These are phyloP conservation scores for Ogataea salicorniae DNA, from an alignment of 805 yeast genomes.

Conservation along the genomic window DNA sequence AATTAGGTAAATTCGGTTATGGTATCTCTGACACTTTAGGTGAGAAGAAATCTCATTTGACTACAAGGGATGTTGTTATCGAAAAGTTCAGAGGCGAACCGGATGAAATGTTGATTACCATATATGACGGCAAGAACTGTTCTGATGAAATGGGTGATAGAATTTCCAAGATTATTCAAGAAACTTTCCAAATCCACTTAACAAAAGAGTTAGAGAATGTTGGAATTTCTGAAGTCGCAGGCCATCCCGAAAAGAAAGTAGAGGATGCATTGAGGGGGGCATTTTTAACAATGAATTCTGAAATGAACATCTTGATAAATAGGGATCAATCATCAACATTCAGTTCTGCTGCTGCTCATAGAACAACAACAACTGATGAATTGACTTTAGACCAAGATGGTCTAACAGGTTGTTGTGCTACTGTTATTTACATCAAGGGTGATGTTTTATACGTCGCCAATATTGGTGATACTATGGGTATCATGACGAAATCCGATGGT, in stretches of 20 bases:
- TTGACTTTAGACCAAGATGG: constrained; percentile 61
- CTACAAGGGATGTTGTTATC: constrained; percentile 78
- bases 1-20: constrained; percentile 66
- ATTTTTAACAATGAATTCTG: constrained; percentile 74
- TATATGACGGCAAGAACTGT: constrained; percentile 80
- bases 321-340: constrained; percentile 39
- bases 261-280: constrained; percentile 78
- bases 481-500: constrained; percentile 76
- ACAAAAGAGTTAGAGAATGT: constrained; percentile 53
- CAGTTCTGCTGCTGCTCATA: constrained; percentile 45
- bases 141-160: constrained; percentile 53
- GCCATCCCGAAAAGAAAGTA: constrained; percentile 42
- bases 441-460: constrained; percentile 73
- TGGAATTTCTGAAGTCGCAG: constrained; percentile 31
- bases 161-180: constrained; percentile 69
- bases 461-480: constrained; percentile 84
- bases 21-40: constrained; percentile 93
- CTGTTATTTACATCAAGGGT: constrained; percentile 74
- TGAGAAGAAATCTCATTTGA: constrained; percentile 46
- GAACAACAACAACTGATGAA: constrained; percentile 46
- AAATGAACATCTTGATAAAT: constrained; percentile 59
- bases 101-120: constrained; percentile 72
- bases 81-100: constrained; percentile 84
- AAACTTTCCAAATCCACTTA: constrained; percentile 60
- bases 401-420: constrained; percentile 77